Evolutionary conservation across 331 rosid species (phyloP).

Genomic region (Quercus lobata): DNA sequence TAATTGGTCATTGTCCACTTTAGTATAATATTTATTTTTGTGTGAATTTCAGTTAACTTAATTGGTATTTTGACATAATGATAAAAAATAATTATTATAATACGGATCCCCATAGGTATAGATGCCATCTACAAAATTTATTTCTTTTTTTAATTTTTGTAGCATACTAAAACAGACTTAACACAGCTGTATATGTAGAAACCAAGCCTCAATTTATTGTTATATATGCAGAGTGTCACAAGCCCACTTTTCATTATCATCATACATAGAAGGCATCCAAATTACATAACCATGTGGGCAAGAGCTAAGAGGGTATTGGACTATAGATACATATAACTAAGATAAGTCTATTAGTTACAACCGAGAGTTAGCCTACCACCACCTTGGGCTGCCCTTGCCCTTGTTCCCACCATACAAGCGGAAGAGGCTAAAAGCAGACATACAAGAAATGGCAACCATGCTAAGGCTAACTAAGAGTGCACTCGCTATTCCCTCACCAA

Average conservation of each 20-base stretch:
- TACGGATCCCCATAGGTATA: no score
- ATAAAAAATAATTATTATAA: no score
- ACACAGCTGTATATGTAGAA: neutral
- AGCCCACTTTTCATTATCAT: neutral
- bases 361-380: constrained; percentile 45
- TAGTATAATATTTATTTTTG: no score
- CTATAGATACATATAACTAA: no score
- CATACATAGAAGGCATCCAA: neutral
- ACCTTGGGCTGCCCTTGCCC: constrained; percentile 29
- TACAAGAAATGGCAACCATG: constrained; percentile 58
- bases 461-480: constrained; percentile 55
- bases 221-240: neutral
- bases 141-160: no score
- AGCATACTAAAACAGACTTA: neutral
- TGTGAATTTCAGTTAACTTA: no score
- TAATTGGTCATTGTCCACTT: no score
- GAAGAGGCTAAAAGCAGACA: constrained; percentile 83
- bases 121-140: no score
- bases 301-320: neutral
- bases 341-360: neutral
- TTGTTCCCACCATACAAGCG: constrained; percentile 63
- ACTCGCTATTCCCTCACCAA: constrained; percentile 72
- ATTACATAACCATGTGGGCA: neutral
- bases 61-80: rapidly evolving
- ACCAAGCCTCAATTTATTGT: neutral